Evolutionary conservation across 306 rosid genomes (phyloP).

Genomic region (Senna siamea): DNA sequence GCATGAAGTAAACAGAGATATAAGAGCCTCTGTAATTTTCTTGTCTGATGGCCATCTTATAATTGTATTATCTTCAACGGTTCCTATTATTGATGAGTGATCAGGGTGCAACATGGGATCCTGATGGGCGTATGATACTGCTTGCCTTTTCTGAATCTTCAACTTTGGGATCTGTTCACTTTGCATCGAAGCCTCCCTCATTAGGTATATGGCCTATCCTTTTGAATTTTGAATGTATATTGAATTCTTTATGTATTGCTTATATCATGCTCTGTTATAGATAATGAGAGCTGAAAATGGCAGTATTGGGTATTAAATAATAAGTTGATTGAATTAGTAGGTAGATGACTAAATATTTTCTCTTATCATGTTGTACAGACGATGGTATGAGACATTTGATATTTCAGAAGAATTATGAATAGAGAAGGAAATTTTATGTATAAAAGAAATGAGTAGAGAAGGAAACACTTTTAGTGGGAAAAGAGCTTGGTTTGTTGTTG

Average conservation of each 20-base stretch:
- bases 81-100: constrained; percentile 35
- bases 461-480: background rate
- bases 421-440: background rate
- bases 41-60: constrained; percentile 4
- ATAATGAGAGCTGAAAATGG: background rate
- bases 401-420: constrained; percentile 3
- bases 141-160: constrained; percentile 88
- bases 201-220: constrained; percentile 57
- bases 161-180: constrained; percentile 89
- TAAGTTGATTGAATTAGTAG: constrained; percentile 12
- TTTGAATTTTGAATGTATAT: constrained; percentile 30
- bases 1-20: background rate
- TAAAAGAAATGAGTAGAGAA: no score
- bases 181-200: constrained; percentile 96
- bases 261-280: constrained; percentile 14
- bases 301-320: constrained; percentile 7
- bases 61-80: constrained; percentile 19
- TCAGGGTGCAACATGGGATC: constrained; percentile 97
- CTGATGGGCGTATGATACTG: constrained; percentile 90
- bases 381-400: constrained; percentile 21
- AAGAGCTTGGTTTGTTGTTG: no score
- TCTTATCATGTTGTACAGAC: background rate
- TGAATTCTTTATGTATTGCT: constrained; percentile 24
- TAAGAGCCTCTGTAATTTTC: constrained; percentile 23
- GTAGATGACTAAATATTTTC: background rate